A percentile compares a stretch with the other conserved stretches of the same genome.
Conservation (phyloP, 176 grass and related monocot species). For the Aegilops tauschii region DNA sequence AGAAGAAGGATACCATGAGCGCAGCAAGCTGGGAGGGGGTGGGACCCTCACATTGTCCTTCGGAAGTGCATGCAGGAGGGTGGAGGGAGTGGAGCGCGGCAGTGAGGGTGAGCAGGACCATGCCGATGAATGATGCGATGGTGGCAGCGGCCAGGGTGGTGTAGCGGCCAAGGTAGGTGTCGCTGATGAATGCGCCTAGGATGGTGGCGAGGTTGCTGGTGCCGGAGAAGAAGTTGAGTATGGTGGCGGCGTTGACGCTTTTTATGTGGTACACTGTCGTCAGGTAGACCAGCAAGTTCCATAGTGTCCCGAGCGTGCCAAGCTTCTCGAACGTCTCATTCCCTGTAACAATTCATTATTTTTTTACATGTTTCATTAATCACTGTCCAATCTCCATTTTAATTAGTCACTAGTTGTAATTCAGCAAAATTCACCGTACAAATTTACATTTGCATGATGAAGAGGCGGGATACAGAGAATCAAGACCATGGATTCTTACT, state of each 20-base stretch:
- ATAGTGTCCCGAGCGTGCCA: conserved; percentile 49
- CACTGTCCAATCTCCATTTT: neutral
- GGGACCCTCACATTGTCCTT: neutral
- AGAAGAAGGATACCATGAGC: conserved; percentile 39
- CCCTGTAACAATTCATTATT: conserved; percentile 17
- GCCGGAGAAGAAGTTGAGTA: conserved; percentile 51
- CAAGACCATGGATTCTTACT: too few relatives aligned
- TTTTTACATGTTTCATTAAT: neutral
- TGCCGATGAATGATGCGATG: conserved; percentile 54
- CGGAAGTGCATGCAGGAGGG: neutral
- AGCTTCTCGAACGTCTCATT: conserved; percentile 92
- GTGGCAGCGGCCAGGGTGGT: conserved; percentile 46
- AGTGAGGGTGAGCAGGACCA: conserved; percentile 74
- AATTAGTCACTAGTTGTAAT: neutral
- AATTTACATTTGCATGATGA: neutral
- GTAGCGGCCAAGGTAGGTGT: conserved; percentile 69
- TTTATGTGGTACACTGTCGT: conserved; percentile 64
- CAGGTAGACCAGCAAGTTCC: conserved; percentile 80
- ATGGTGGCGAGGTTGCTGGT: conserved; percentile 55
- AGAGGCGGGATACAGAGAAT: too few relatives aligned
- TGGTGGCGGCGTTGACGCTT: conserved; percentile 38
- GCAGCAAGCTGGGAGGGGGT: conserved; percentile 37
- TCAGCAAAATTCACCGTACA: neutral
- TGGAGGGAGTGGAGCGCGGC: conserved; percentile 46
- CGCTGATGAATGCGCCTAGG: conserved; percentile 25